phyloP scores from a whole-genome alignment of 306 rosid genomes.

The Fragaria nilgerrensis region DNA sequence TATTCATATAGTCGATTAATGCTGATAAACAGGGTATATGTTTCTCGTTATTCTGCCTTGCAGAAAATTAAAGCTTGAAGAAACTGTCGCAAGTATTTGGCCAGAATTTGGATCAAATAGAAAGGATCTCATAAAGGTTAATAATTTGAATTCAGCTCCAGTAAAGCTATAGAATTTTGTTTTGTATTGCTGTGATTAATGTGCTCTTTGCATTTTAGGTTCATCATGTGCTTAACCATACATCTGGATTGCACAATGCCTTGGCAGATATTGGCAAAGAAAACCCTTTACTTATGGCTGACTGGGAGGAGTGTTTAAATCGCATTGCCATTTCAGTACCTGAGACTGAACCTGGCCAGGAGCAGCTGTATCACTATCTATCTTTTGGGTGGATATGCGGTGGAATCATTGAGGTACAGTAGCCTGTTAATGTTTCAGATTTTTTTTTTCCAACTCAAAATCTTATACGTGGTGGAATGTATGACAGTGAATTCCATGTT shows the following conservation, averaged over 20 bases:
- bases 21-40: background rate
- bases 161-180: conserved; percentile 12
- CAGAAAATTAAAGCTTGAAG: conserved; percentile 83
- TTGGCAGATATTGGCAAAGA: conserved; percentile 49
- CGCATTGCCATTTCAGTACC: conserved; percentile 57
- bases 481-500: background rate
- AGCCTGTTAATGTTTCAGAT: conserved; percentile 18
- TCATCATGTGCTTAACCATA: conserved; percentile 96
- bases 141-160: conserved; percentile 15
- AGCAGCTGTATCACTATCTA: conserved; percentile 83
- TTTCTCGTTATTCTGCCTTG: background rate
- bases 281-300: conserved; percentile 64
- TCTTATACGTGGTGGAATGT: background rate
- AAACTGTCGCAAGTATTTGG: conserved; percentile 80
- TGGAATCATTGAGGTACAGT: conserved; percentile 87
- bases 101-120: conserved; percentile 78
- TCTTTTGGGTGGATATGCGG: conserved; percentile 96
- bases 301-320: conserved; percentile 87
- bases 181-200: conserved; percentile 12
- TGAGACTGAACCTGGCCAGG: conserved; percentile 88
- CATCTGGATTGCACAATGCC: conserved; percentile 96
- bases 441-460: background rate
- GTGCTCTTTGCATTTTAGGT: conserved; percentile 46
- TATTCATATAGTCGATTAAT: background rate
- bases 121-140: conserved; percentile 79